Evolutionary conservation across 1,284 basidiomycete species (phyloP).

Genomic region (Coriolopsis trogii): DNA sequence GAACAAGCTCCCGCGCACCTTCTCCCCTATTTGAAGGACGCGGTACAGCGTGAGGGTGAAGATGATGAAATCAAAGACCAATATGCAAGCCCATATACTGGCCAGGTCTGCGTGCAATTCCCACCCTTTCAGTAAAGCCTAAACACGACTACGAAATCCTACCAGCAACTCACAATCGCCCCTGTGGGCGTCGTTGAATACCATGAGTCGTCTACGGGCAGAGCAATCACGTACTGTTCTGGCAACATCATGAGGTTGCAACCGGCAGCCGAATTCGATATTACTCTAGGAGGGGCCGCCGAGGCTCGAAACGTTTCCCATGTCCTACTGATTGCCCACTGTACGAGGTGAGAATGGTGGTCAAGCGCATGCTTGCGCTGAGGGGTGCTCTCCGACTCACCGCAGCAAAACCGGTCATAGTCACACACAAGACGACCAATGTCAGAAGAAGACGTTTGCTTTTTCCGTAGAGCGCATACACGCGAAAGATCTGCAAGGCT

Average conservation of each 20-base stretch:
- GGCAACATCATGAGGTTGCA: conserved; percentile 7
- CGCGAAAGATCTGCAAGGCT: conserved; percentile 9
- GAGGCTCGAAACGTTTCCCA: no score
- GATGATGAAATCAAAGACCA: conserved; percentile 5
- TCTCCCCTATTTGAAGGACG: background rate
- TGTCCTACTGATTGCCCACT: conserved; percentile 10
- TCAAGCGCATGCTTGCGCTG: no score
- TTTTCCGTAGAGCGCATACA: conserved; percentile 5
- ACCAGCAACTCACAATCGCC: background rate
- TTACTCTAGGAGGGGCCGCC: no score
- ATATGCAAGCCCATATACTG: conserved; percentile 1
- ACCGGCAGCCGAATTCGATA: no score
- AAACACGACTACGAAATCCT: no score
- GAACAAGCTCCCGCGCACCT: conserved; percentile 6
- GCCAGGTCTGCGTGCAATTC: conserved; percentile 4
- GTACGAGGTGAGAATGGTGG: background rate
- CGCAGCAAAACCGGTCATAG: background rate
- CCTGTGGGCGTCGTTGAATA: background rate
- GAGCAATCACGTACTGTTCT: background rate
- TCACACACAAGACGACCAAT: conserved; percentile 1
- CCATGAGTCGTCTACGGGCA: background rate
- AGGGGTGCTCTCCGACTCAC: no score
- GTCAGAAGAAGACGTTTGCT: background rate
- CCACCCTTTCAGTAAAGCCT: no score
- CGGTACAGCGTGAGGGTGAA: conserved; percentile 10